Evolutionary conservation across 2,329 filamentous ascomycete genomes (phyloP).

Genomic region (Knufia petricola): DNA sequence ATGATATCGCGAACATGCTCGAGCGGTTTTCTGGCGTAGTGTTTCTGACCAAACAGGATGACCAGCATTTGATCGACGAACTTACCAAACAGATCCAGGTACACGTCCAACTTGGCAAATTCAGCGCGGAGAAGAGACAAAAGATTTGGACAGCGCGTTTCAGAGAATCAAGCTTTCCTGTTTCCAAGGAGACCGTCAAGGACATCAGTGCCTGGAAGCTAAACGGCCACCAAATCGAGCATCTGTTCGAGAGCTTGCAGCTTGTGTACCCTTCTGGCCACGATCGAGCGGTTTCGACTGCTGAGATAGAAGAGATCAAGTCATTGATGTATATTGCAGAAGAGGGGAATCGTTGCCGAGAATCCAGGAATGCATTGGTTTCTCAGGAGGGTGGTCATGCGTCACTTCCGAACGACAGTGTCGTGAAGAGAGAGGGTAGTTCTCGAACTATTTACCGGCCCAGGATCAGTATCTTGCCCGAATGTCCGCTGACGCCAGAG

Average conservation of each 20-base stretch:
- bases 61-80: background rate
- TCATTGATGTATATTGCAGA: background rate
- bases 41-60: background rate
- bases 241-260: conserved; percentile 4
- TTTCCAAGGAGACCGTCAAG: background rate
- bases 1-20: background rate
- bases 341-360: background rate
- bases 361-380: background rate
- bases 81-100: conserved; percentile 2
- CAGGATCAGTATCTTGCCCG: too few species aligned
- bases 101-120: background rate
- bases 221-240: conserved; percentile 7
- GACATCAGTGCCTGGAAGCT: conserved; percentile 5
- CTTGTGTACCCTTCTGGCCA: background rate
- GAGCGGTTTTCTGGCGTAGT: conserved; percentile 1
- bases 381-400: background rate
- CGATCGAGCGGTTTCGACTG: background rate
- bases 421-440: too few species aligned
- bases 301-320: conserved; percentile 3
- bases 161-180: background rate
- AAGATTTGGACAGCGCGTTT: conserved; percentile 2
- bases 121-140: background rate
- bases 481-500: too few species aligned
- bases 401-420: too few species aligned
- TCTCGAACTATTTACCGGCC: too few species aligned